Evolutionary conservation across 805 yeast species (phyloP).

Genomic region (Yamadazyma tumulicola): DNA sequence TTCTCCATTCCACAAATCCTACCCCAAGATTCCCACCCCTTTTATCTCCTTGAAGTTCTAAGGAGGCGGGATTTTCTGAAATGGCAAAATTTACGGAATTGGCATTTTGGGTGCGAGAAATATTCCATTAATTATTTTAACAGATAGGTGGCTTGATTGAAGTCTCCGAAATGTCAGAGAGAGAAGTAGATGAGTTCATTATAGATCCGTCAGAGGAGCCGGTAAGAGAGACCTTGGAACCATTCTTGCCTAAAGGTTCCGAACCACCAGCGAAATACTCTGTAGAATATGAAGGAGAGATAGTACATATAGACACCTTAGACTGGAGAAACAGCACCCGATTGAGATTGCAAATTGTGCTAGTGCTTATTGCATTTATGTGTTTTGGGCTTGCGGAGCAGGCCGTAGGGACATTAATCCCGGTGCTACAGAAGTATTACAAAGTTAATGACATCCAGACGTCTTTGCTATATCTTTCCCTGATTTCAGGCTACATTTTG

Average conservation of each 20-base stretch:
- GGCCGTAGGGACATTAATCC: conserved; percentile 57
- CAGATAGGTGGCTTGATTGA: too few species aligned
- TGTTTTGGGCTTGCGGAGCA: conserved; percentile 59
- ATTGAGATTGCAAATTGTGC: conserved; percentile 42
- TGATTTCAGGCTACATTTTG: conserved; percentile 51
- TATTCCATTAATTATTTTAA: too few species aligned
- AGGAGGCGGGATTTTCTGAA: too few species aligned
- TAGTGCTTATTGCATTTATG: conserved; percentile 37
- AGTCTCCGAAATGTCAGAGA: too few species aligned
- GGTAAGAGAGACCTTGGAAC: conserved; percentile 4
- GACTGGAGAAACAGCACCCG: conserved; percentile 35
- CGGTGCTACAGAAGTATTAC: conserved; percentile 47
- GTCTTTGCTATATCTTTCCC: conserved; percentile 49
- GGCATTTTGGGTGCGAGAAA: too few species aligned
- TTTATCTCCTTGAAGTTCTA: too few species aligned
- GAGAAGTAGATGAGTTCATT: too few species aligned
- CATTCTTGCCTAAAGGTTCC: conserved; percentile 7
- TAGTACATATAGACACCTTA: conserved; percentile 31
- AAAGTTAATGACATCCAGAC: conserved; percentile 44
- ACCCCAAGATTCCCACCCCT: too few species aligned
- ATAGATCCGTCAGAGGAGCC: too few species aligned
- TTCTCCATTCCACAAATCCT: too few species aligned
- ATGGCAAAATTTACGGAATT: too few species aligned
- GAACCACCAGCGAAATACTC: conserved; percentile 4
- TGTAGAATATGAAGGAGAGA: conserved; percentile 25